Evolutionary conservation across 169 alveolate species (phyloP).

Genomic region (Plasmodium adleri): DNA sequence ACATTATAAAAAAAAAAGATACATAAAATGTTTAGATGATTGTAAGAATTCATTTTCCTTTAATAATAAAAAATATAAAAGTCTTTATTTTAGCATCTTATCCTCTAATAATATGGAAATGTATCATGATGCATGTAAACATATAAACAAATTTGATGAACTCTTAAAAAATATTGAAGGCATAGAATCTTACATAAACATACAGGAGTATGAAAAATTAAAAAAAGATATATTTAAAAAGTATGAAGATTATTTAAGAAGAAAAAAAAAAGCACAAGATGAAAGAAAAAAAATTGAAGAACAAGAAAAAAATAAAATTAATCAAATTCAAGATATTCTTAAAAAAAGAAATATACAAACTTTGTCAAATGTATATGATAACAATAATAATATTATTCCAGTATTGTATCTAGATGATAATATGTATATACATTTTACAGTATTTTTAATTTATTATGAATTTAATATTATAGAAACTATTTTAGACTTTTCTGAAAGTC

Average conservation of each 20-base stretch:
- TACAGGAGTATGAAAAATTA: conserved; percentile 55
- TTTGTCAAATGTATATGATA: conserved; percentile 32
- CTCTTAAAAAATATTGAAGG: conserved; percentile 22
- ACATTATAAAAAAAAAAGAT: conserved; percentile 62
- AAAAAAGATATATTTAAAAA: conserved; percentile 33
- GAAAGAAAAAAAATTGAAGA: conserved; percentile 44
- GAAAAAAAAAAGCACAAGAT: conserved; percentile 32
- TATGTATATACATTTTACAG: conserved; percentile 68
- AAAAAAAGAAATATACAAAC: conserved; percentile 35
- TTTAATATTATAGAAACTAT: conserved; percentile 48
- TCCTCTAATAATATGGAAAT: conserved; percentile 36
- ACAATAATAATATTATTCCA: conserved; percentile 25
- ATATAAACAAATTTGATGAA: conserved; percentile 43
- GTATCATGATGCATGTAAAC: conserved; percentile 36
- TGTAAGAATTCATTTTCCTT: conserved; percentile 45
- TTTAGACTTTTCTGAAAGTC: conserved; percentile 56
- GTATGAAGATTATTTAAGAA: conserved; percentile 32
- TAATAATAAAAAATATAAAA: conserved; percentile 61
- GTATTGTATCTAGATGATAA: conserved; percentile 36
- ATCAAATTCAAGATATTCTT: conserved; percentile 27
- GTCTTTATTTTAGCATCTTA: conserved; percentile 34
- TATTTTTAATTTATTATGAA: conserved; percentile 52
- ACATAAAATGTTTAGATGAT: conserved; percentile 53
- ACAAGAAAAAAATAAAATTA: conserved; percentile 40
- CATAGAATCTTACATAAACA: conserved; percentile 13